Base-by-base conservation (phyloP, 2,329 filamentous ascomycete genomes). In the Periconia sp. region DNA sequence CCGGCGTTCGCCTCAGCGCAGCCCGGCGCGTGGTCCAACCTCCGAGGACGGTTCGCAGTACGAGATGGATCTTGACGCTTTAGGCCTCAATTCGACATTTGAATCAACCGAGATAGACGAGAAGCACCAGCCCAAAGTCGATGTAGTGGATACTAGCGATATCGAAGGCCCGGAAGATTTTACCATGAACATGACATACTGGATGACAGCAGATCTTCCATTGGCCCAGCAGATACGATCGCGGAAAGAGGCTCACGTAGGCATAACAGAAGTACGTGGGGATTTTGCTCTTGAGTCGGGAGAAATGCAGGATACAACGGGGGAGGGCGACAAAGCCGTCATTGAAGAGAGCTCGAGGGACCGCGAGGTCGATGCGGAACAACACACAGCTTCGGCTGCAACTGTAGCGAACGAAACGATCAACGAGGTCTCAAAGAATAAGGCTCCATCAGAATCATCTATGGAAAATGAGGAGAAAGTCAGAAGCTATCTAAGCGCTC, bases 121-220 rank as follows among this genome's bases (percentile, higher is more conserved):
- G 7, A 54, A 42, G 34, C 54, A 59, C 21, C 52, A 59, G 43
- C 54, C 61, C 16, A 57, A 62, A 11, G 46, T 69, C n/a, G 69
- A 72, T 35, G 59, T 59, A 9, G 60, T 73, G 13, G 55, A 66
- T 10, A 71, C 63, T 26, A 70, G 69, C 48, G 69, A 73, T 11
- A 66, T 73, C 18, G 69, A 70, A 30, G 70, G 70, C 5, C 70
- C 70, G 2, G 68, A 68, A 35, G 70, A 73, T 50, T 73, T 73
- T 46, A 73, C 70, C 5, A 64, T 68, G 61, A 73, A 73, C 50
- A 69, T 73, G 67, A 70, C 69, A 23, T 71, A 66, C 49, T 73
- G 68, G 67, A 73, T 73, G 69, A 66, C 65, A 3, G 56, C 66
- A 18, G 61, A 66, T 37, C 51, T 69, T 24, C 58, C 61, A 25